A percentile compares a stretch with the other conserved stretches of the same genome.
Evolutionary conservation across 495 filamentous ascomycete species (phyloP).

Genomic region (Cercophora newfieldiana): DNA sequence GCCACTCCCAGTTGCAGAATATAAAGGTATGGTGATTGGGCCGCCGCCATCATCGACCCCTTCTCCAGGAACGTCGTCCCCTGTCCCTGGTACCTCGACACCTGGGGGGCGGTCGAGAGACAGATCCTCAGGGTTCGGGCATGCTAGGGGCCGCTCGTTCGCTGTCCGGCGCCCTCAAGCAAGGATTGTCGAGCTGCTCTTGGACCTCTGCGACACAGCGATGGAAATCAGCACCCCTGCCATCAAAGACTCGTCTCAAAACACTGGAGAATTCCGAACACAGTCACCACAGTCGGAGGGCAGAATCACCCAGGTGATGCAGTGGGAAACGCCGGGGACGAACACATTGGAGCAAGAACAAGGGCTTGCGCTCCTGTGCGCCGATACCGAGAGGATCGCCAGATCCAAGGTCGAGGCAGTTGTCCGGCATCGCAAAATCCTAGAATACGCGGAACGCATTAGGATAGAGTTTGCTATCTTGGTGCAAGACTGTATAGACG

Average conservation of each 20-base stretch:
- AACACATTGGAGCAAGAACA: slow-evolving; percentile 94
- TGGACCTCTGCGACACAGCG: slow-evolving; percentile 94
- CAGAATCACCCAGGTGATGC: slow-evolving; percentile 84
- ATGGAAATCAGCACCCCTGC: slow-evolving; percentile 91
- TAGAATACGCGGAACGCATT: slow-evolving; percentile 95
- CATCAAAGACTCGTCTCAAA: slow-evolving; percentile 76
- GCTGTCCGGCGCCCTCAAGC: slow-evolving; percentile 84
- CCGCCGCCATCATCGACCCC: slow-evolving; percentile 64
- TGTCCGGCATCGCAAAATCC: slow-evolving; percentile 83
- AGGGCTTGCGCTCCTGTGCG: slow-evolving; percentile 80
- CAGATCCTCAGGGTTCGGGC: slow-evolving; percentile 70
- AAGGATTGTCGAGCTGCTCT: slow-evolving; percentile 88
- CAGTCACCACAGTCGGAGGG: slow-evolving; percentile 94
- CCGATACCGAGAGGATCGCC: slow-evolving; percentile 80
- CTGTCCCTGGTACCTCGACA: slow-evolving; percentile 61
- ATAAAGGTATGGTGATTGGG: slow-evolving; percentile 87
- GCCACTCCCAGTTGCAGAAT: slow-evolving; percentile 76
- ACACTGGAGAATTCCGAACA: slow-evolving; percentile 73
- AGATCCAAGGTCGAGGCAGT: slow-evolving; percentile 90
- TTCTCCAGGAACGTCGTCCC: slow-evolving; percentile 57
- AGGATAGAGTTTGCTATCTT: slow-evolving; percentile 87
- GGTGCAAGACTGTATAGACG: slow-evolving; percentile 92
- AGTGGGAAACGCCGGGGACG: slow-evolving; percentile 91
- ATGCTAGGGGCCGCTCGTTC: slow-evolving; percentile 74
- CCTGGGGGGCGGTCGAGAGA: slow-evolving; percentile 74